Base-by-base conservation (phyloP, 345 rosid genomes). In the Hevea brasiliensis region DNA sequence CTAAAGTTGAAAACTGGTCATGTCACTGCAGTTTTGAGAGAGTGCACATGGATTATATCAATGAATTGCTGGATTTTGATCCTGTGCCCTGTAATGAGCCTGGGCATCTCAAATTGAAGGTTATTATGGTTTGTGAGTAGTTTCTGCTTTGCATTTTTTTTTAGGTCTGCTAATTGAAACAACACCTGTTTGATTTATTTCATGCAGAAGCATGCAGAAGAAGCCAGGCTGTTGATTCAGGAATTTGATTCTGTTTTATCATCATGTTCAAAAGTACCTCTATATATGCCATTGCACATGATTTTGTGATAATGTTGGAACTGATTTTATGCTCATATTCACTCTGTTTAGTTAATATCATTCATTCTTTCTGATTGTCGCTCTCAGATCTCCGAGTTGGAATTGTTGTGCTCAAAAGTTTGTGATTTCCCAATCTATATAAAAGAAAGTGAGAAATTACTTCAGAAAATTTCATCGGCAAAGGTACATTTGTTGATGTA, bases 31-130 rank as follows among this genome's bases (percentile, higher is more conserved):
- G 66, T 58, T 57, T 72, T 57, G 76, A 84, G 75, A 89, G 81
- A 82, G 86, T 89, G 76, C 72, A 70, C 7, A 81, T 84, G 81
- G 90, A 85, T 45, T 27, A 62, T 76, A 71, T 87, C 65, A 75
- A 76, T 51, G 83, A 84, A 79, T 84, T 94, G 87, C 77, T 88
- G 82, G 77, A 71, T 65, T 69, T 75, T 72, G 76, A 87, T 76
- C 86, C 92, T 37, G 72, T 80, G 66, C 97, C 95, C 58, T 92
- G 94, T 78, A 75, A 85, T 73, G 92, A 82, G 65, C 83, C 92
- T 65, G 89, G 80, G 68, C 80, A 82, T 87, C 84, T 74, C 51
- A 85, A 85, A 71, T 80, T 94, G 89, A 88, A 94, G 98, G 98
- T 94, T 68, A 45, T 48, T 58, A 57, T 79, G 71, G 71, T 75